Percentiles rank a stretch among this genome's conserved stretches.
Conservation (phyloP, 2,329 filamentous ascomycete species). For the Chalaropsis thielavioides region DNA sequence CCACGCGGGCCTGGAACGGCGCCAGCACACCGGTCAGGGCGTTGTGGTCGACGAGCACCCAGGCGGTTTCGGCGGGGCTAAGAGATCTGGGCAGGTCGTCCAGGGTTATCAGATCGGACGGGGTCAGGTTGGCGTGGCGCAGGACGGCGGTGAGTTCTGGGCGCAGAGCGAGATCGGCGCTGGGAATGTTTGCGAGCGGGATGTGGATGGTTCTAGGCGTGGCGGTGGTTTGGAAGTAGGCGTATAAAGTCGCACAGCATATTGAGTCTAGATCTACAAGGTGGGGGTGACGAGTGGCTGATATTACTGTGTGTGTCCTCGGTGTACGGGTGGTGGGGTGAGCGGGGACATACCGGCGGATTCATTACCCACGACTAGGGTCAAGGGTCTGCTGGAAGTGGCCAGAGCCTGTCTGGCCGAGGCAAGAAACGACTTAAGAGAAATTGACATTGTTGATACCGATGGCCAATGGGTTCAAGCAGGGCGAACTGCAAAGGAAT, state of each 20-base stretch:
- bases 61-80: constrained; percentile 42
- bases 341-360: constrained; percentile 37
- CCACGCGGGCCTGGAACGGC: constrained; percentile 38
- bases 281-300: not conserved
- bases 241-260: constrained; percentile 56
- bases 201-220: constrained; percentile 46
- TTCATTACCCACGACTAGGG: constrained; percentile 53
- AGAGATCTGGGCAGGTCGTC: constrained; percentile 35
- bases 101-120: constrained; percentile 49
- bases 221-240: constrained; percentile 54
- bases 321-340: not conserved
- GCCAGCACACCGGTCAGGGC: constrained; percentile 46
- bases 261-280: constrained; percentile 62
- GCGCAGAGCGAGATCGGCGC: constrained; percentile 53
- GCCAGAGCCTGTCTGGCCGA: constrained; percentile 35
- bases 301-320: too few relatives aligned
- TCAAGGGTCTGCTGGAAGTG: constrained; percentile 31
- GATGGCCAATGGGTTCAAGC: not conserved
- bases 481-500: not conserved
- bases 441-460: constrained; percentile 19
- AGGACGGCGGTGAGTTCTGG: constrained; percentile 58
- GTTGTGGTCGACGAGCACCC: constrained; percentile 69
- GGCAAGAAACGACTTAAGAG: constrained; percentile 38
- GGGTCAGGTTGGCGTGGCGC: constrained; percentile 40
- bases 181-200: constrained; percentile 57